Base-by-base conservation (phyloP, 345 rosid species). In the Eucalyptus dawsonii region DNA sequence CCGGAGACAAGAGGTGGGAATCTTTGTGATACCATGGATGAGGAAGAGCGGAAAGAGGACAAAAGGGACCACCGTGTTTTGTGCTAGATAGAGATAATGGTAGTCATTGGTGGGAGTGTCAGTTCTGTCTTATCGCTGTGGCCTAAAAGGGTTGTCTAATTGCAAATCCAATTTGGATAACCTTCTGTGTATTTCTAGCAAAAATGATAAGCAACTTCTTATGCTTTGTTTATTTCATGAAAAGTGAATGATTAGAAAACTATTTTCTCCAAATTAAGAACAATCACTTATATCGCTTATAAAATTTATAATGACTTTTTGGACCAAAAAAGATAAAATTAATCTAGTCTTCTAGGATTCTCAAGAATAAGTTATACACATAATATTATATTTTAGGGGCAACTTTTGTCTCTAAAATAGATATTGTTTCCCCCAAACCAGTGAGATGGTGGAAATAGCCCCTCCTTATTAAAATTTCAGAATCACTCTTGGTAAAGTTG, bases 11-110 rank as follows among this genome's bases (percentile, higher is more conserved):
- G 86, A 16, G 89, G 87, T 19, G 89, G 50, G 14, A 49, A 87
- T 27, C 80, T 91, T 21, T 88, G 88, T n/a, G 91, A 91, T 56
- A 88, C 93, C 13, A 87, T 91, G 90, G 93, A 91, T 7, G 93
- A 91, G 88, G 90, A 91, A 80, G 93, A 91, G 85, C 60, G 14
- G 17, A 91, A 81, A 50, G 11, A 50, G 25, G 22, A 37, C 45
- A 72, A 37, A 42, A 37, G 81, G 45, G 45, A 19, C 45, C 7
- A 24, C 42, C 81, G 81, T 37, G 45, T 37, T 10, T 37, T 37
- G 81, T 72, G 81, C 81, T 72, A 19, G 29, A 60, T 27, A 12
- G 67, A 27, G 67, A 12, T 60, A 27, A 27, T 16, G 47, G n/a
- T 19, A 42, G 86, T 17, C 16, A 2, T 0, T 60, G 67, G 67